Base-by-base conservation (phyloP, 257 asterid species). In the Haberlea rhodopensis region DNA sequence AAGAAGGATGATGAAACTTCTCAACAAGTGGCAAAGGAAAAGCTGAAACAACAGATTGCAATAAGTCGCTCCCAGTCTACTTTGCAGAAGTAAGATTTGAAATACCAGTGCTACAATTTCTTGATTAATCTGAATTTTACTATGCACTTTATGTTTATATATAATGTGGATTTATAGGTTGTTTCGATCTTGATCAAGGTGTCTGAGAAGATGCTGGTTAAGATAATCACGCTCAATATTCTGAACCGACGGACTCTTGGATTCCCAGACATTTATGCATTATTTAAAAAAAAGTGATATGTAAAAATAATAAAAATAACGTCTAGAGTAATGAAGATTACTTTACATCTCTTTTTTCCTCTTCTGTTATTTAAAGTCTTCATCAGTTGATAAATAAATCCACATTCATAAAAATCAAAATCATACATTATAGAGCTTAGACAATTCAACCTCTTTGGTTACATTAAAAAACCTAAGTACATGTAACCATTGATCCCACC, bases 401-500 rank as follows among this genome's bases (percentile, higher is more conserved):
- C 49, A 40, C 34, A 19, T 13, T 40, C 19, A 40, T 15, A 40
- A 40, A 13, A 40, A 13, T 13, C 18, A 15, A 40, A 40, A 40
- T 80, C 51, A 80, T 16, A 85, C 10, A 67, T 16, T 46, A 40
- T 84, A 82, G 20, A 78, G 57, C 32, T 57, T 58, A 3, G 87
- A 83, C 21, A 70, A 73, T 28, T 80, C 75, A 49, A 84, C 15
- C 25, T 75, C 75, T 68, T 69, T 66, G 19, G 96, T 85, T 0
- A 89, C 95, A 79, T 89, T 89, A 18, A 89, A 89, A 57, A 82
- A 89, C 40, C 37, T 64, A 27, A 89, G 75, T 20, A 86, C 90
- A 65, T 71, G 62, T 15, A 83, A 24, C 95, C 92, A 86, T 66
- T 89, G 95, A 53, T 86, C 89, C 90, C 89, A 86, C 53, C 75